These are phyloP conservation scores for Metschnikowia vanudenii DNA, from an alignment of 805 yeast genomes.

Conservation along the genomic window DNA sequence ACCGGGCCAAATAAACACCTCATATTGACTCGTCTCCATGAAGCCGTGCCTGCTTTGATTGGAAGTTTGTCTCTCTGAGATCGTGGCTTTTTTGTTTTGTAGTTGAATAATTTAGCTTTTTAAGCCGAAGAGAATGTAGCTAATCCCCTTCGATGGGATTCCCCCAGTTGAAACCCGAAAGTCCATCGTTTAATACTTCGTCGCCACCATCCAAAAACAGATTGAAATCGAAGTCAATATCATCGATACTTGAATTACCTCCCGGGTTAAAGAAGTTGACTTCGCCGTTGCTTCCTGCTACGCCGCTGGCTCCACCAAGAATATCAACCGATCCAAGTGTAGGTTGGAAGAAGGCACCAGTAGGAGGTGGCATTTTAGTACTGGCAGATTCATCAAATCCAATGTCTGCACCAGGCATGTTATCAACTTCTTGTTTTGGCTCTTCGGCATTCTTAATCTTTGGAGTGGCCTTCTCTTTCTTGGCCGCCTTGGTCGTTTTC, in stretches of 20 bases:
- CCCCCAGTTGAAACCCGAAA: conserved; percentile 41
- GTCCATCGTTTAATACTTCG: conserved; percentile 31
- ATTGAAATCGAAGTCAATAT: conserved; percentile 44
- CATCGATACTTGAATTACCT: conserved; percentile 34
- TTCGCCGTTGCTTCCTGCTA: conserved; percentile 18
- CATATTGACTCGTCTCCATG: too few relatives aligned
- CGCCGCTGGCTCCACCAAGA: conserved; percentile 20
- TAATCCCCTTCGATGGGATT: conserved; percentile 25
- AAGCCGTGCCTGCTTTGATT: too few relatives aligned
- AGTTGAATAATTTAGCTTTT: not conserved
- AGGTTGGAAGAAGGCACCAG: conserved; percentile 21
- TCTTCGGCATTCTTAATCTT: conserved; percentile 22
- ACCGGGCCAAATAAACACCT: too few relatives aligned
- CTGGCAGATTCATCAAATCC: not conserved
- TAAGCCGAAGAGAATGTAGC: not conserved
- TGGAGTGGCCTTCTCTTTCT: conserved; percentile 30
- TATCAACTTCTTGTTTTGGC: not conserved
- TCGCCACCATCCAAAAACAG: conserved; percentile 39
- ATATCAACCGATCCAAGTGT: conserved; percentile 31
- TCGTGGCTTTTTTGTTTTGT: too few relatives aligned
- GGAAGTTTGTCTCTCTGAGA: too few relatives aligned
- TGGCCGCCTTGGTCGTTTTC: conserved; percentile 19
- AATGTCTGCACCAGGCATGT: not conserved
- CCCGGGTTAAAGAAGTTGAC: conserved; percentile 24
- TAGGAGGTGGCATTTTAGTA: conserved; percentile 26